Conservation (phyloP, 768 basidiomycete species). For the Termitomyces sp. region DNA sequence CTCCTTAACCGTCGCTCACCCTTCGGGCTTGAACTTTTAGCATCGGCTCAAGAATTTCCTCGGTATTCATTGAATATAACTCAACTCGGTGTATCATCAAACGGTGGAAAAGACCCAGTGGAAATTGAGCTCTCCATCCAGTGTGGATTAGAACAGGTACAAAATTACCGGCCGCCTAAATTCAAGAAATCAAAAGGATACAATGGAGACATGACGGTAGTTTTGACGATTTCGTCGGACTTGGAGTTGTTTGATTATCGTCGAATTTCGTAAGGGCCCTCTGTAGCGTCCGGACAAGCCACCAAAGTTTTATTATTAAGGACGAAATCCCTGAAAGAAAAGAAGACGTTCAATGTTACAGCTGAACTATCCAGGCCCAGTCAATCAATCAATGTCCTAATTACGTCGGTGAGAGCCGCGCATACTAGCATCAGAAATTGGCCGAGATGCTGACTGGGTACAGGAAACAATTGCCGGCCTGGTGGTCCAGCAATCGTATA, state of each 20-base stretch:
- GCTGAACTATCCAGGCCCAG: constrained; percentile 71
- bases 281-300: neutral
- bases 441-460: constrained; percentile 3
- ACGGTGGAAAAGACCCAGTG: constrained; percentile 50
- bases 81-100: constrained; percentile 41
- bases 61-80: constrained; percentile 53
- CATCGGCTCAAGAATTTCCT: constrained; percentile 61
- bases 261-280: constrained; percentile 61
- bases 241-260: constrained; percentile 75
- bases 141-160: constrained; percentile 45
- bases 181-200: constrained; percentile 43
- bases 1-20: constrained; percentile 71
- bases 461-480: constrained; percentile 79
- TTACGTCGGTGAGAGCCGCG: constrained; percentile 53
- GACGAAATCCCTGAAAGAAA: constrained; percentile 60
- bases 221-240: constrained; percentile 78
- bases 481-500: constrained; percentile 47
- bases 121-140: constrained; percentile 53
- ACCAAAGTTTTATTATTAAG: constrained; percentile 32
- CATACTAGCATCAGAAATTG: neutral
- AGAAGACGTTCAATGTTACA: constrained; percentile 57
- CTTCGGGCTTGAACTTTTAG: constrained; percentile 70
- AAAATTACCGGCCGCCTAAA: constrained; percentile 23
- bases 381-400: constrained; percentile 58
- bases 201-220: constrained; percentile 58